Evolutionary conservation across 1,284 basidiomycete genomes (phyloP).

Genomic region (Apiotrichum mycotoxinovorans): DNA sequence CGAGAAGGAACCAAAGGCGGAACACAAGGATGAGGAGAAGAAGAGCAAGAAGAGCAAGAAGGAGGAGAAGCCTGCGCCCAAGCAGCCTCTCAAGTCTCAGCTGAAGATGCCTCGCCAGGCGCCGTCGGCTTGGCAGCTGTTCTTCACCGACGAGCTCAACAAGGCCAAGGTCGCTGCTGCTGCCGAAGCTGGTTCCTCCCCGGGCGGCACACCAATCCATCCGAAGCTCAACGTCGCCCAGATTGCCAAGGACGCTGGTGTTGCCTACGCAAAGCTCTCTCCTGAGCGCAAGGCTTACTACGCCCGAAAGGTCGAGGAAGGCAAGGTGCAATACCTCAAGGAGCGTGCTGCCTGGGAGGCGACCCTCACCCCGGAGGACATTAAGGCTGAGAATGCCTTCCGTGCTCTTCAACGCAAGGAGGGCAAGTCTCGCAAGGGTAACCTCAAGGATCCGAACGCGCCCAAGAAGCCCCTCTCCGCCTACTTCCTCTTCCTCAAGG

Average conservation of each 20-base stretch:
- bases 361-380: conserved; percentile 87
- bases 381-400: conserved; percentile 87
- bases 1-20: conserved; percentile 21
- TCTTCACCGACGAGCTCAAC: conserved; percentile 93
- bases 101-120: conserved; percentile 87
- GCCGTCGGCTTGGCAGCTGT: conserved; percentile 93
- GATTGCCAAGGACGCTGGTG: conserved; percentile 89
- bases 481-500: conserved; percentile 91
- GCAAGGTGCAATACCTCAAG: conserved; percentile 75
- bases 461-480: conserved; percentile 93
- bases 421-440: conserved; percentile 87
- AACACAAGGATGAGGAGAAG: conserved; percentile 39
- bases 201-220: conserved; percentile 44
- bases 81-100: conserved; percentile 51
- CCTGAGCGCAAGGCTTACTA: conserved; percentile 81
- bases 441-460: conserved; percentile 94
- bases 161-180: conserved; percentile 67
- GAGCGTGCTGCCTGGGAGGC: conserved; percentile 82
- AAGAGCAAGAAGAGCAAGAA: conserved; percentile 37
- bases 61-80: conserved; percentile 36
- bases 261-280: conserved; percentile 76
- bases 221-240: conserved; percentile 91
- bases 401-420: conserved; percentile 88
- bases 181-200: conserved; percentile 60
- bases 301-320: conserved; percentile 71